Evolutionary conservation across 192 early-diverging fungal genomes (phyloP).

Genomic region (Mortierella hygrophila): DNA sequence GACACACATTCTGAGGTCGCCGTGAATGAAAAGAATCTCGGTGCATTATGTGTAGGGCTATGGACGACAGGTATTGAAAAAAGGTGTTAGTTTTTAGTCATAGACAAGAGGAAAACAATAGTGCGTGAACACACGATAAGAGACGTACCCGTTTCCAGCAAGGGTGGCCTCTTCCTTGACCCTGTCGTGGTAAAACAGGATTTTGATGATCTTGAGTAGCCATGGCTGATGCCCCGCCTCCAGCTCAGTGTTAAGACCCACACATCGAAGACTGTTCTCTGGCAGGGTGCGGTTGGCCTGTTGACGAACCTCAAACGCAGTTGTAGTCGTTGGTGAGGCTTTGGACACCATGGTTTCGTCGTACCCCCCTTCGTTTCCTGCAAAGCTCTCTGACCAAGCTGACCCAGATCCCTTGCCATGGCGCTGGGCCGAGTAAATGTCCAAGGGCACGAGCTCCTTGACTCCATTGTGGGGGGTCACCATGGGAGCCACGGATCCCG

Average conservation of each 20-base stretch:
- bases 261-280: slow-evolving; percentile 66
- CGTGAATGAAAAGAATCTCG: slow-evolving; percentile 80
- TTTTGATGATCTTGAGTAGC: slow-evolving; percentile 67
- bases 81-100: not conserved
- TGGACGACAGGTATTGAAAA: not conserved
- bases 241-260: slow-evolving; percentile 73
- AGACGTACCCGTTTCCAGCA: slow-evolving; percentile 18
- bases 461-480: not conserved
- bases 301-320: slow-evolving; percentile 45
- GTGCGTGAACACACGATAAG: not conserved
- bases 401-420: slow-evolving; percentile 6
- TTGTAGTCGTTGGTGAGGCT: slow-evolving; percentile 40
- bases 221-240: slow-evolving; percentile 59
- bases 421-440: slow-evolving; percentile 40
- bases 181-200: slow-evolving; percentile 72
- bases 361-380: slow-evolving; percentile 41
- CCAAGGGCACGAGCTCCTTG: slow-evolving; percentile 24
- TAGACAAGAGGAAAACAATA: not conserved
- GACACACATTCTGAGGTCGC: slow-evolving; percentile 75
- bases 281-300: slow-evolving; percentile 57
- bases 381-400: not conserved
- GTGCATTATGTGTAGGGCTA: slow-evolving; percentile 42
- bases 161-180: slow-evolving; percentile 51
- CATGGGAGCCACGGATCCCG: not conserved
- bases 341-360: slow-evolving; percentile 2